phyloP scores from a whole-genome alignment of 139 green algal genomes.

The Spirogloea muscicola region DNA sequence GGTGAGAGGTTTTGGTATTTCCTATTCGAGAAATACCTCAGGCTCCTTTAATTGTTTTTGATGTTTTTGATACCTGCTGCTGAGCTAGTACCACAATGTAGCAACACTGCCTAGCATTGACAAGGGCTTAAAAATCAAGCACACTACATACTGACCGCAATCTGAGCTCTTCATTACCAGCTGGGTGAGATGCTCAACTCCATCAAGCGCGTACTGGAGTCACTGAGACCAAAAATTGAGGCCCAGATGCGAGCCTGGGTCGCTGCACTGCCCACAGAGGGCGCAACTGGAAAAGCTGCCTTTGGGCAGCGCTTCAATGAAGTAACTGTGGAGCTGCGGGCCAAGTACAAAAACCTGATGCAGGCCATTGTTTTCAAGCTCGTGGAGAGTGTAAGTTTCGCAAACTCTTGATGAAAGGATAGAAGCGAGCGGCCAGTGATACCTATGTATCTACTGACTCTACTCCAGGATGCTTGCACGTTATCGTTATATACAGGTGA shows the following conservation, averaged over 20 bases:
- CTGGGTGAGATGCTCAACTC: conserved; percentile 40
- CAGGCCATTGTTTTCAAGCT: conserved; percentile 40
- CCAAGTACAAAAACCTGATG: conserved; percentile 45
- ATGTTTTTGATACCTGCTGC: no score
- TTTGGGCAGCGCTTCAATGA: conserved; percentile 28
- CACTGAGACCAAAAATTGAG: conserved; percentile 22
- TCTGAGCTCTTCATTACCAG: background rate
- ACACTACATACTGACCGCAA: background rate
- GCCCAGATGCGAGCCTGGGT: conserved; percentile 32
- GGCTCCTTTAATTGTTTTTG: background rate
- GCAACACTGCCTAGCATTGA: no score
- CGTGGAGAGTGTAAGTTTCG: conserved; percentile 35
- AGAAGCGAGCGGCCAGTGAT: background rate
- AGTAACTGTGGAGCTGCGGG: conserved; percentile 35
- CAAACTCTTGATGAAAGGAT: background rate
- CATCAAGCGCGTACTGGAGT: conserved; percentile 44
- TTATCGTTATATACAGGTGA: background rate
- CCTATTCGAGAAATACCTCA: conserved; percentile 1
- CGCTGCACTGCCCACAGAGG: conserved; percentile 9
- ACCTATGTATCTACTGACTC: background rate
- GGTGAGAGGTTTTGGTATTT: background rate
- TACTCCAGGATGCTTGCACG: background rate
- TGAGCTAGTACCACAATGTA: no score
- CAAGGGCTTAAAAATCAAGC: no score
- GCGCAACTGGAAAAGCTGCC: background rate